Conservation (phyloP, 164 flowering plant species). For the Pachysandra terminalis region DNA sequence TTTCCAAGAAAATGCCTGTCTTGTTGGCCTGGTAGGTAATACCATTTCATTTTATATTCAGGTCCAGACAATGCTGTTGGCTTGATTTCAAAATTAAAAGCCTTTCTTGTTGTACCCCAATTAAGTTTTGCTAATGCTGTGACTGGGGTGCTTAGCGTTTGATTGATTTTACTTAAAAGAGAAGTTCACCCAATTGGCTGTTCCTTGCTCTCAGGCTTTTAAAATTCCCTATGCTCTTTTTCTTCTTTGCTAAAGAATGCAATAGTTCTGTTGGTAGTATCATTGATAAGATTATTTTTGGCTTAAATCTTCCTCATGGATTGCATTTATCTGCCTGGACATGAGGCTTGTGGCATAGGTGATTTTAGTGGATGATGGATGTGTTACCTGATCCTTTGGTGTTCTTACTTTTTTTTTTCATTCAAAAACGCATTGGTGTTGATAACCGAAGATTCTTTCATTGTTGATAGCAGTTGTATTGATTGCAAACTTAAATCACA, state of each 20-base stretch:
- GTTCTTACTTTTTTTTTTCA: too few species aligned
- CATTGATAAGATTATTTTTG: neutral
- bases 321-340: neutral
- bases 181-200: slow-evolving; percentile 1
- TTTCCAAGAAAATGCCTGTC: slow-evolving; percentile 97
- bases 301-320: neutral
- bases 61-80: neutral
- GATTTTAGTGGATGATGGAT: too few species aligned
- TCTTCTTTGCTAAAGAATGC: neutral
- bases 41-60: neutral
- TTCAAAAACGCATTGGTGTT: neutral
- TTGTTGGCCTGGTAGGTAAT: slow-evolving; percentile 83
- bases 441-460: neutral
- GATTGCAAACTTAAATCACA: slow-evolving; percentile 25
- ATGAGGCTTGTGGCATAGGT: neutral
- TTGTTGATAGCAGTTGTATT: neutral
- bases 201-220: neutral
- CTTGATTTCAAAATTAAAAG: too few species aligned
- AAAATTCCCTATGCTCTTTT: neutral
- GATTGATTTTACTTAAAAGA: too few species aligned
- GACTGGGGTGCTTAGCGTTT: neutral
- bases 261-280: neutral
- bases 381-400: too few species aligned
- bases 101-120: neutral
- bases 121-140: neutral